phyloP scores from a whole-genome alignment of 345 rosid species.

The Eucalyptus shirleyi region DNA sequence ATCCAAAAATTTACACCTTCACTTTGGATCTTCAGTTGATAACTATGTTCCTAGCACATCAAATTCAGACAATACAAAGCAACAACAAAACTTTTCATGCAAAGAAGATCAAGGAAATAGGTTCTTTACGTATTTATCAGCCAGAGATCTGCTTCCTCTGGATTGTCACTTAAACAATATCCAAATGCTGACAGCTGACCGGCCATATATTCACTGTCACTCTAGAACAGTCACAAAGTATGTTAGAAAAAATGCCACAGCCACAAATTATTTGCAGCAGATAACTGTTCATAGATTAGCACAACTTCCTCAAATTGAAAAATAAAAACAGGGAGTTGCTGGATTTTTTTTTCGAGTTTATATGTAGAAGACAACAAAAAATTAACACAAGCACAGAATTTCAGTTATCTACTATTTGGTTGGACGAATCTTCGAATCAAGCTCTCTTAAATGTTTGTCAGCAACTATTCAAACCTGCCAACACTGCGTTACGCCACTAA shows the following conservation, averaged over 20 bases:
- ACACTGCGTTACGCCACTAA: neutral
- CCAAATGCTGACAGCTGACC: constrained; percentile 96
- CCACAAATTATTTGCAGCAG: neutral
- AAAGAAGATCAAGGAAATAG: neutral
- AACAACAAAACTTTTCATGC: neutral
- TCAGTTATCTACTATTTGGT: neutral
- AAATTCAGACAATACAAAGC: neutral
- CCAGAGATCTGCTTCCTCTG: constrained; percentile 92
- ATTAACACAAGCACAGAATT: neutral
- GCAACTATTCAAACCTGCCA: neutral
- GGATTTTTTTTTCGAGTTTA: neutral
- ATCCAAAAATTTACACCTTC: neutral
- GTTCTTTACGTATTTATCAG: constrained; percentile 75
- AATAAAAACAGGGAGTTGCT: neutral
- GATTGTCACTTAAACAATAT: constrained; percentile 66
- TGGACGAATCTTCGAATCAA: neutral
- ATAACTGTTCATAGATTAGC: neutral
- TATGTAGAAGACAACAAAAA: neutral
- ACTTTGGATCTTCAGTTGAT: neutral
- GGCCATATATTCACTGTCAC: constrained; percentile 99
- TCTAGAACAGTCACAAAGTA: constrained; percentile 26
- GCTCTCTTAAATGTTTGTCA: neutral
- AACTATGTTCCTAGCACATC: neutral
- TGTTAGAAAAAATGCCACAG: neutral
- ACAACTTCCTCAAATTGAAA: neutral